Evolutionary conservation across 2,329 filamentous ascomycete genomes (phyloP).

Genomic region (Mariannaea elegans): DNA sequence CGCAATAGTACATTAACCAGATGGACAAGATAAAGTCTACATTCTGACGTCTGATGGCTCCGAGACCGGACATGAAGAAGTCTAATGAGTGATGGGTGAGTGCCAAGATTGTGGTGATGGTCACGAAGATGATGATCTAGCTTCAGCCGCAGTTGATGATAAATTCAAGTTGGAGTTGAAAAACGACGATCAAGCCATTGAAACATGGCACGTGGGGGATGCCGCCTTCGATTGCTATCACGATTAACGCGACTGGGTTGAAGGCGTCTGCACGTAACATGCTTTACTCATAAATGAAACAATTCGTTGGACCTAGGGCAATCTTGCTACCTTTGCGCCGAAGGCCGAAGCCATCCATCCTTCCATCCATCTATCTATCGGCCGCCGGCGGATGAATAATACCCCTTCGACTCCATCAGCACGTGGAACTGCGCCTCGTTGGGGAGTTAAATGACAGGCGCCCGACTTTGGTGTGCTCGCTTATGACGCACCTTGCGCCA

Average conservation of each 20-base stretch:
- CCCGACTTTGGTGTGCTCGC: neutral
- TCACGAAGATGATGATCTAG: neutral
- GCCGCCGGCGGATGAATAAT: neutral
- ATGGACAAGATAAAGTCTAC: slow-evolving; percentile 10
- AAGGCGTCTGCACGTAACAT: slow-evolving; percentile 2
- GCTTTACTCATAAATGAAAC: neutral
- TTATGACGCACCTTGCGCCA: neutral
- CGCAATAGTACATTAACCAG: slow-evolving; percentile 23
- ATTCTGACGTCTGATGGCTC: slow-evolving; percentile 2
- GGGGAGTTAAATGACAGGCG: neutral
- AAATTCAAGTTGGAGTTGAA: neutral
- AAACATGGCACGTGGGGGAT: neutral
- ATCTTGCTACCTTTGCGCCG: too few species aligned
- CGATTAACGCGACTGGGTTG: neutral
- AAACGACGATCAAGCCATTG: neutral
- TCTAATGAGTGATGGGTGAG: neutral
- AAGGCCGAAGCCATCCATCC: neutral
- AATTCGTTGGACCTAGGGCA: neutral
- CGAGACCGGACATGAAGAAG: neutral
- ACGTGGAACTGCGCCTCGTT: neutral
- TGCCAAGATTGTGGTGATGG: neutral
- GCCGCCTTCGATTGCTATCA: neutral
- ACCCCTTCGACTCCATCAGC: neutral
- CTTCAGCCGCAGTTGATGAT: slow-evolving; percentile 11
- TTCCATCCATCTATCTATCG: neutral